Evolutionary conservation across 306 rosid genomes (phyloP).

Genomic region (Mimosa bimucronata): DNA sequence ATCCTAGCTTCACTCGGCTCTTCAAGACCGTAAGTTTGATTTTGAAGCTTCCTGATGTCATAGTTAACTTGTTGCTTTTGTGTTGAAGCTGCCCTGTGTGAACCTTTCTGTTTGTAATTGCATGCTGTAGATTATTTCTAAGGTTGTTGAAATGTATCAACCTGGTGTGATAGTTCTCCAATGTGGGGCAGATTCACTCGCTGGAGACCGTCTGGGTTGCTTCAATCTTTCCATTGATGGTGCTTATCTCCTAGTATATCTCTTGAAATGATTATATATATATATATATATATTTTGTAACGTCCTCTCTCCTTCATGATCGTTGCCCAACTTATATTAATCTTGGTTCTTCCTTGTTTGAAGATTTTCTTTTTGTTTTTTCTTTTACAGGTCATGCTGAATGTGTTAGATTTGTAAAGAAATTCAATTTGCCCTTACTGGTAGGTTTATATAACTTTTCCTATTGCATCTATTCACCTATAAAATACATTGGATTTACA

Average conservation of each 20-base stretch:
- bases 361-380: constrained; percentile 36
- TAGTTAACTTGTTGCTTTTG: constrained; percentile 29
- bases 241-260: constrained; percentile 66
- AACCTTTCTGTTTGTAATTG: constrained; percentile 28
- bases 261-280: constrained; percentile 27
- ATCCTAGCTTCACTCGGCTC: constrained; percentile 91
- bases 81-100: constrained; percentile 28
- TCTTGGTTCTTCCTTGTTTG: constrained; percentile 25
- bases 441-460: constrained; percentile 50
- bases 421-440: constrained; percentile 91
- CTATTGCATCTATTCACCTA: constrained; percentile 28
- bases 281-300: background rate
- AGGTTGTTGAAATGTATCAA: constrained; percentile 93
- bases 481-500: constrained; percentile 31
- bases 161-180: constrained; percentile 98
- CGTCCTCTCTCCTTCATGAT: constrained; percentile 20
- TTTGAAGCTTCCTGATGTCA: background rate
- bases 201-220: constrained; percentile 99
- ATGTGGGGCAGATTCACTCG: constrained; percentile 99
- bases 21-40: constrained; percentile 82
- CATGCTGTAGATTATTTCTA: constrained; percentile 77
- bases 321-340: constrained; percentile 22
- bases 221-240: constrained; percentile 99
- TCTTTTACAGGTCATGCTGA: constrained; percentile 87
- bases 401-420: constrained; percentile 93